These are phyloP conservation scores for Glonium stellatum DNA, from an alignment of 495 filamentous ascomycete genomes.

Conservation along the genomic window DNA sequence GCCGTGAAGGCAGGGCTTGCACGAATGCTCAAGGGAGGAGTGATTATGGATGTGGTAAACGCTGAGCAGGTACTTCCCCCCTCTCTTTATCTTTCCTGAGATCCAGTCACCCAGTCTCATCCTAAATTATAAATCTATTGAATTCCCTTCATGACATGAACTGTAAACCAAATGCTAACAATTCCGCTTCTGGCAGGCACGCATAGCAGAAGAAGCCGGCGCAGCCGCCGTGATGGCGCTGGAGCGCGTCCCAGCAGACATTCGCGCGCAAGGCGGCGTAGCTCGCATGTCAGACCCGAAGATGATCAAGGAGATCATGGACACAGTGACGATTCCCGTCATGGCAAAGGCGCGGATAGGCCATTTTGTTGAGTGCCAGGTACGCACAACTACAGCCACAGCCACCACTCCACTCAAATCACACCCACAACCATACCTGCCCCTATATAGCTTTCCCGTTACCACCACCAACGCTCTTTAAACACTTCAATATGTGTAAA, in stretches of 20 bases:
- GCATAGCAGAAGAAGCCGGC: constrained; percentile 95
- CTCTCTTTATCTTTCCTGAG: background rate
- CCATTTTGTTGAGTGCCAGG: constrained; percentile 95
- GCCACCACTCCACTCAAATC: too few relatives aligned
- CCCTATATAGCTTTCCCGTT: background rate
- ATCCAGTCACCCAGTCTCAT: background rate
- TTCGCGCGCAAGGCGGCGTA: constrained; percentile 84
- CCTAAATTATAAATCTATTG: background rate
- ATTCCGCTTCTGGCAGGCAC: constrained; percentile 47
- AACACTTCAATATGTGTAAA: background rate
- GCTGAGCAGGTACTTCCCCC: constrained; percentile 62
- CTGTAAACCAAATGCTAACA: constrained; percentile 21
- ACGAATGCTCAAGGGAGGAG: constrained; percentile 95
- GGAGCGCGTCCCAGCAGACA: constrained; percentile 96
- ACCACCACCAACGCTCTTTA: background rate
- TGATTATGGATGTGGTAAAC: constrained; percentile 99
- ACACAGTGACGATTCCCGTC: constrained; percentile 93
- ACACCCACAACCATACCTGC: background rate
- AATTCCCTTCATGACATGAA: background rate
- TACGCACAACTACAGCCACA: constrained; percentile 30
- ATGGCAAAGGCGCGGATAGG: constrained; percentile 99
- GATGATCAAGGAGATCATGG: constrained; percentile 97
- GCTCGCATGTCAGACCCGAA: constrained; percentile 93
- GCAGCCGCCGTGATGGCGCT: constrained; percentile 97
- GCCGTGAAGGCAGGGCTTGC: constrained; percentile 87